phyloP scores from a whole-genome alignment of 805 yeast genomes.

The Candida awuae region DNA sequence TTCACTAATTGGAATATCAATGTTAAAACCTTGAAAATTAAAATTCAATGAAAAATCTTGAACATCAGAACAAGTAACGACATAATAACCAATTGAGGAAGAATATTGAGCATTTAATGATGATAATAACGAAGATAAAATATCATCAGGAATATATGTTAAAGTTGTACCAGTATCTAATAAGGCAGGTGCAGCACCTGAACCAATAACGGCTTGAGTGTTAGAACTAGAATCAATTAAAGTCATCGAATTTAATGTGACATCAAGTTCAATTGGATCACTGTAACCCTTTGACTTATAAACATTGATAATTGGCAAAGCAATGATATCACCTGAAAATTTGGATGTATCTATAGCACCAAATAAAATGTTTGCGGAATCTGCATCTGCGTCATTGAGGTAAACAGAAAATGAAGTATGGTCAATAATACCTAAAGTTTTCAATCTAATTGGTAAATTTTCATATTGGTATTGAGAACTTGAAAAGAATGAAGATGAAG shows the following conservation, averaged over 20 bases:
- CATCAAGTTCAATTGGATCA: conserved; percentile 38
- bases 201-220: conserved; percentile 17
- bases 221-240: conserved; percentile 11
- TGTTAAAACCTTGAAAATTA: conserved; percentile 48
- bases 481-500: conserved; percentile 9
- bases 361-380: conserved; percentile 50
- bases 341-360: conserved; percentile 67
- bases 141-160: conserved; percentile 35
- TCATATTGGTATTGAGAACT: conserved; percentile 37
- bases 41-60: conserved; percentile 30
- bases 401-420: conserved; percentile 54
- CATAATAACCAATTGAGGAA: conserved; percentile 35
- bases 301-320: conserved; percentile 45
- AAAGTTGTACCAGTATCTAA: conserved; percentile 56
- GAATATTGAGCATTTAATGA: conserved; percentile 38
- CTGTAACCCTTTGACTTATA: conserved; percentile 27
- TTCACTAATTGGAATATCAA: conserved; percentile 40
- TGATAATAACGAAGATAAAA: conserved; percentile 20
- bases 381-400: conserved; percentile 37
- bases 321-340: conserved; percentile 43
- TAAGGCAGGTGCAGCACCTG: conserved; percentile 32
- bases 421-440: conserved; percentile 45
- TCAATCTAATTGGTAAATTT: conserved; percentile 60
- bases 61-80: conserved; percentile 34
- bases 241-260: conserved; percentile 37